Conservation (phyloP, 2,329 filamentous ascomycete species). For the Xylaria hypoxylon region DNA sequence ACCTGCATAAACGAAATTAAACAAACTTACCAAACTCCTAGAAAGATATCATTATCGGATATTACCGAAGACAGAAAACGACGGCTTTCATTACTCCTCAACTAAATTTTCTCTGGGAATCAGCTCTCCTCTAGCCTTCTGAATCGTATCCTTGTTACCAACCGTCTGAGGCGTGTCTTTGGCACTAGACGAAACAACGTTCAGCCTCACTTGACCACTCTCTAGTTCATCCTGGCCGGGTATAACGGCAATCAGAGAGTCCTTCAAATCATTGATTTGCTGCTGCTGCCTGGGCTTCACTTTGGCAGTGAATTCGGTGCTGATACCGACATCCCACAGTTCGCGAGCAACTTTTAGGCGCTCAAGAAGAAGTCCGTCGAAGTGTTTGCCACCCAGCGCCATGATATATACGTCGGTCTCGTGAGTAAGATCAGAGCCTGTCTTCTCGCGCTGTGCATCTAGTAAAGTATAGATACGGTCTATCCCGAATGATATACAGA, state of each 20-base stretch:
- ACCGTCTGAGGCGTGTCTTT: background rate
- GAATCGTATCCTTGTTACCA: constrained; percentile 73
- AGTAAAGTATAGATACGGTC: constrained; percentile 83
- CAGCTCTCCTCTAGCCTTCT: constrained; percentile 84
- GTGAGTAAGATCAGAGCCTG: constrained; percentile 16
- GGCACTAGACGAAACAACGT: constrained; percentile 70
- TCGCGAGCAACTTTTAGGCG: constrained; percentile 74
- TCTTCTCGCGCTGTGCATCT: constrained; percentile 70
- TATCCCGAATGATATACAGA: constrained; percentile 81
- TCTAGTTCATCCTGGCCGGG: constrained; percentile 90
- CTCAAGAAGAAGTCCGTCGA: constrained; percentile 75
- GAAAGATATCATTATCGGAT: no score
- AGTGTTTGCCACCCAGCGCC: constrained; percentile 71
- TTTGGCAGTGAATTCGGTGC: constrained; percentile 78
- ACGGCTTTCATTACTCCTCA: background rate
- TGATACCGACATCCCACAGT: constrained; percentile 75
- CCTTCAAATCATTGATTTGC: constrained; percentile 87
- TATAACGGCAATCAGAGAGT: constrained; percentile 88
- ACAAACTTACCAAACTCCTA: no score
- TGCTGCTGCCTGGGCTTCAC: constrained; percentile 78
- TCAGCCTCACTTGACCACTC: constrained; percentile 85
- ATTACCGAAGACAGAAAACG: no score
- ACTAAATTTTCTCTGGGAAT: constrained; percentile 55
- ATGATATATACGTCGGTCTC: constrained; percentile 84
- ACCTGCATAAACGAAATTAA: no score